Conservation (phyloP, 805 yeast genomes). For the Myxozyma sirexii region DNA sequence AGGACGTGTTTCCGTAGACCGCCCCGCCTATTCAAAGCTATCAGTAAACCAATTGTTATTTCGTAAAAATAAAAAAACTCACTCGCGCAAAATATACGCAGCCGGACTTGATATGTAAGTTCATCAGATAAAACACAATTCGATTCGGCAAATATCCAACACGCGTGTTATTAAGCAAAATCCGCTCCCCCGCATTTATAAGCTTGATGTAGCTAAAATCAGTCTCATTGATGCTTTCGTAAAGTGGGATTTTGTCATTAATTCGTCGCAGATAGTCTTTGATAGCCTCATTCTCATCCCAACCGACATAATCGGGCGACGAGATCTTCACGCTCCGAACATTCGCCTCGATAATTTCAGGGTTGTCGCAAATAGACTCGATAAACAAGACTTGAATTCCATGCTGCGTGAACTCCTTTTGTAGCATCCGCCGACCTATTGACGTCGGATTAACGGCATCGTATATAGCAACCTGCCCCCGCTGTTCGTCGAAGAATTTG, state of each 20-base stretch:
- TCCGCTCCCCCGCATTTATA: slow-evolving; percentile 84
- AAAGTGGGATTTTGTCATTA: slow-evolving; percentile 64
- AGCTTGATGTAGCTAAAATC: slow-evolving; percentile 77
- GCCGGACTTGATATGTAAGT: slow-evolving; percentile 82
- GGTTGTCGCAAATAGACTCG: slow-evolving; percentile 82
- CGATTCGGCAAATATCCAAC: slow-evolving; percentile 88
- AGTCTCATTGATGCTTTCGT: slow-evolving; percentile 57
- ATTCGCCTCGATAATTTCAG: slow-evolving; percentile 66
- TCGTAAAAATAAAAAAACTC: slow-evolving; percentile 50
- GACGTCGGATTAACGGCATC: slow-evolving; percentile 91
- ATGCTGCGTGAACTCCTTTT: slow-evolving; percentile 54
- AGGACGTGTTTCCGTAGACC: slow-evolving; percentile 52
- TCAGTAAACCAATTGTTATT: background rate
- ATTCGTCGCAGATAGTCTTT: slow-evolving; percentile 76
- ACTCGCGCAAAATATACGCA: slow-evolving; percentile 92
- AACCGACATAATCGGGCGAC: slow-evolving; percentile 72
- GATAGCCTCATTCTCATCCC: slow-evolving; percentile 75
- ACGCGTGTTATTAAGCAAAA: slow-evolving; percentile 76
- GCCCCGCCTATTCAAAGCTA: slow-evolving; percentile 42
- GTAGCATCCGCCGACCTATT: slow-evolving; percentile 63
- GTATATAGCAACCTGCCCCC: slow-evolving; percentile 93
- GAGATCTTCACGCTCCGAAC: slow-evolving; percentile 76
- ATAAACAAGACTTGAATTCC: slow-evolving; percentile 82
- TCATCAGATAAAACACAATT: slow-evolving; percentile 90
- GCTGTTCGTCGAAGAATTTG: slow-evolving; percentile 68